Base-by-base conservation (phyloP, 148 eudicot genomes). In the Suaeda aralocaspica region DNA sequence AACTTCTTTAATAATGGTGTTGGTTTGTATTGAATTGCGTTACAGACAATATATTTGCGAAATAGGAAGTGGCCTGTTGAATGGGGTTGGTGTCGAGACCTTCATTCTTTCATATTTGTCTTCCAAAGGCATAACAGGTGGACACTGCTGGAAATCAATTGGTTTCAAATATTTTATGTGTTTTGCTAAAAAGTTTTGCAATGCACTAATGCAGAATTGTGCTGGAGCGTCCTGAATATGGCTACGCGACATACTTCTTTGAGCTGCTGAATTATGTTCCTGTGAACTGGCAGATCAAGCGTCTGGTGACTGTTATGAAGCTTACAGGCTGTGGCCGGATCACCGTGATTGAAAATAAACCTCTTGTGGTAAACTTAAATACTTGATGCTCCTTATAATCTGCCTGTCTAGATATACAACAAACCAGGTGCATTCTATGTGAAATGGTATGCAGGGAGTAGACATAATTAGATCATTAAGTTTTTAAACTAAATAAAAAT, bases 61-160 rank as follows among this genome's bases (percentile, higher is more conserved):
- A 83, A 78, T 52, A 82, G 84, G 73, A 91, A 86, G 59, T 95
- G 96, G 96, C 99, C 99, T 26, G 97, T 89, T 73, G 99, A 95
- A 79, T 95, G 99, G 99, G 97, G 99, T 34, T 95, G 99, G 99
- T 87, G 93, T 76, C 87, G 99, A 58, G 99, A 95, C 70, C 97
- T 95, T 76, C 99, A 87, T 79, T 84, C 97, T 45, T 95, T 95
- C 73, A 84, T 95, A 70, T 95, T 95, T 79, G 97, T 95, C 13
- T 95, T 95, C 66, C 76, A 78, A 69, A 86, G 90, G 70, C 99
- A 95, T 76, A 89, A 91, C 85, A 95, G 97, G 97, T 91, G 59
- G 30, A 57, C 22, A 39, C 79, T 65, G 51, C 69, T 57, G 41
- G 19, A 31, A 39, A 5, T 50, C 26, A 13, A 4, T 45, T 36